Conservation (phyloP, 805 yeast genomes). For the Schizosaccharomyces cryophilus region DNA sequence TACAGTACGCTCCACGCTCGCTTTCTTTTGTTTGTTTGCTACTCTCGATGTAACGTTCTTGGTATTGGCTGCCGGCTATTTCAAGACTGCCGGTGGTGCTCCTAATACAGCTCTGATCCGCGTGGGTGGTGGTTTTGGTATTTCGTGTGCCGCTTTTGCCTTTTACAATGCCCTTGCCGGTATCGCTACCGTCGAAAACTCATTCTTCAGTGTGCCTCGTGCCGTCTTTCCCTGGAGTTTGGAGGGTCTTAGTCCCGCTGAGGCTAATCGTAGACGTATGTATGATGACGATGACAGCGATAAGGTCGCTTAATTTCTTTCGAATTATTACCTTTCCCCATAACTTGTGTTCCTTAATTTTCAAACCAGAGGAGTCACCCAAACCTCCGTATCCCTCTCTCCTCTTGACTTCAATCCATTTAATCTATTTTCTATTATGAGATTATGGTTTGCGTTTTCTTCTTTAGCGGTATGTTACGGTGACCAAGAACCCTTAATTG, state of each 20-base stretch:
- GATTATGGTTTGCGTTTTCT: no score
- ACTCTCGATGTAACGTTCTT: constrained; percentile 30
- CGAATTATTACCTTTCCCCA: no score
- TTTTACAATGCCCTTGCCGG: constrained; percentile 44
- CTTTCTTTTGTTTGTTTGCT: constrained; percentile 34
- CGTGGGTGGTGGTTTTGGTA: constrained; percentile 42
- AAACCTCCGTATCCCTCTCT: no score
- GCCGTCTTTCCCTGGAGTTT: constrained; percentile 19
- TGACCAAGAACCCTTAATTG: no score
- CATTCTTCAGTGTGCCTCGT: constrained; percentile 25
- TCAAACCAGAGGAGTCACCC: no score
- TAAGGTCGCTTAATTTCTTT: no score
- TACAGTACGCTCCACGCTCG: constrained; percentile 40
- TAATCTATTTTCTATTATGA: no score
- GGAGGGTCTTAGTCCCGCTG: background rate
- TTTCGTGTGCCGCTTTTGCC: constrained; percentile 30
- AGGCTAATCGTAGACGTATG: background rate
- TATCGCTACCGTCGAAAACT: constrained; percentile 31
- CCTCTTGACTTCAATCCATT: no score
- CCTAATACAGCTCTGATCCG: constrained; percentile 14
- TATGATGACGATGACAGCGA: background rate
- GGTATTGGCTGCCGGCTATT: constrained; percentile 27
- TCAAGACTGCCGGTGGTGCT: constrained; percentile 10
- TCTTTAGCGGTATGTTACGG: no score
- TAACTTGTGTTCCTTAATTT: no score